Conservation (phyloP, 2,329 filamentous ascomycete genomes). For the Talaromyces albobiverticillius region DNA sequence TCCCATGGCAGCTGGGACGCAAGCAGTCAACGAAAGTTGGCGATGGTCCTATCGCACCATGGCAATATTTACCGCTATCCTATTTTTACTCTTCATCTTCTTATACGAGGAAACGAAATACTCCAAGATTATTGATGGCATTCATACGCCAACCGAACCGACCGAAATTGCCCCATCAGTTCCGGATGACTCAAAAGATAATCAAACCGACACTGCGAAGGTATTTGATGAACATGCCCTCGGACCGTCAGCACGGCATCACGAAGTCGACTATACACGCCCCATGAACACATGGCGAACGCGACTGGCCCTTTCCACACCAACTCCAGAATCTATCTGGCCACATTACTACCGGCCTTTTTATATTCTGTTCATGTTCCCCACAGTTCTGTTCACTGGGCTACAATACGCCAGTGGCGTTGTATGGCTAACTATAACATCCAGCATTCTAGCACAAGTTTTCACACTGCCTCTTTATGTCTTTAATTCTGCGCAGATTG, state of each 20-base stretch:
- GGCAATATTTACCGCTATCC: constrained; percentile 28
- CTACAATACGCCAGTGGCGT: constrained; percentile 40
- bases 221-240: constrained; percentile 6
- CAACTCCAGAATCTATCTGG: constrained; percentile 26
- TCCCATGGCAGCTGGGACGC: constrained; percentile 32
- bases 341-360: constrained; percentile 32
- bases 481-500: constrained; percentile 31
- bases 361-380: constrained; percentile 31
- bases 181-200: neutral
- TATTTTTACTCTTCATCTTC: constrained; percentile 30
- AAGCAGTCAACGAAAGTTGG: constrained; percentile 33
- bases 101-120: constrained; percentile 40
- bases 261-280: constrained; percentile 26
- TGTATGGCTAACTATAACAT: constrained; percentile 33
- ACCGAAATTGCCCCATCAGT: neutral
- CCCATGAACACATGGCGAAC: constrained; percentile 26
- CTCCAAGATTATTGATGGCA: constrained; percentile 18
- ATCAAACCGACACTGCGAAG: constrained; percentile 5
- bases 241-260: constrained; percentile 17
- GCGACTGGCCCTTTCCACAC: constrained; percentile 24
- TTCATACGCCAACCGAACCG: constrained; percentile 4
- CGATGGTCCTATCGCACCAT: constrained; percentile 35
- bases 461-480: constrained; percentile 35
- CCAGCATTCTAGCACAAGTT: constrained; percentile 31
- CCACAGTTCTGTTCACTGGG: constrained; percentile 39